phyloP scores from a whole-genome alignment of 2,329 filamentous ascomycete species.

The Malbranchea cinnamomea region DNA sequence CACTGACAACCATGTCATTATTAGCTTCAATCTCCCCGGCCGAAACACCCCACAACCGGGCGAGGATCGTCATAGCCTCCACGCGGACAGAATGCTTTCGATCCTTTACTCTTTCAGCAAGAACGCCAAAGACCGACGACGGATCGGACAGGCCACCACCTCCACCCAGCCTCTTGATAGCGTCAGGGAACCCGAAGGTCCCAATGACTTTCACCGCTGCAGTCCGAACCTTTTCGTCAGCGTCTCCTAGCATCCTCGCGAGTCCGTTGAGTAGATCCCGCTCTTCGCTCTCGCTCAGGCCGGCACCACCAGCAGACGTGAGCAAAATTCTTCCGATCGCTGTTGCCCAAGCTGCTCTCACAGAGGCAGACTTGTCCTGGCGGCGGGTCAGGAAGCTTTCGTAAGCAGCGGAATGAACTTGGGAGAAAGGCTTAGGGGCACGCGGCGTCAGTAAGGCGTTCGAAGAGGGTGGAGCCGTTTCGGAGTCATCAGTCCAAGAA shows the following conservation, averaged over 20 bases:
- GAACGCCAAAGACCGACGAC: conserved; percentile 62
- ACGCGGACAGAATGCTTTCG: conserved; percentile 66
- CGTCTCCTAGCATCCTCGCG: conserved; percentile 68
- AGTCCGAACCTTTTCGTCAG: conserved; percentile 79
- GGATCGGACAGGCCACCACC: conserved; percentile 60
- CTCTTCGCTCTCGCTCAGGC: conserved; percentile 72
- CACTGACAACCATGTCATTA: conserved; percentile 56
- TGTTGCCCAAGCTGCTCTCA: conserved; percentile 75
- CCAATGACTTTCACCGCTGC: conserved; percentile 78
- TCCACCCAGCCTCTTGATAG: conserved; percentile 66
- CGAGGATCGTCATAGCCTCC: conserved; percentile 73
- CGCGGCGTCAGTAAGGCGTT: conserved; percentile 65
- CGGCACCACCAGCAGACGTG: conserved; percentile 84
- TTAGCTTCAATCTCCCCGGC: conserved; percentile 72
- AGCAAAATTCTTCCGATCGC: conserved; percentile 71
- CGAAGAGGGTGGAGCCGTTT: conserved; percentile 36
- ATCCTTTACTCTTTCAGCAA: conserved; percentile 82
- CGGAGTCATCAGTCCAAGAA: conserved; percentile 29
- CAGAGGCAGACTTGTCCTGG: conserved; percentile 70
- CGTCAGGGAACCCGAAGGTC: conserved; percentile 62
- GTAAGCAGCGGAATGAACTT: conserved; percentile 64
- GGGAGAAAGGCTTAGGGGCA: conserved; percentile 78
- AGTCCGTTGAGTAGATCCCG: conserved; percentile 56
- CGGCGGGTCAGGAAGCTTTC: conserved; percentile 70
- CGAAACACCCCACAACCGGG: conserved; percentile 85